phyloP scores from a whole-genome alignment of 2,329 filamentous ascomycete species.

The Alternaria triticina region DNA sequence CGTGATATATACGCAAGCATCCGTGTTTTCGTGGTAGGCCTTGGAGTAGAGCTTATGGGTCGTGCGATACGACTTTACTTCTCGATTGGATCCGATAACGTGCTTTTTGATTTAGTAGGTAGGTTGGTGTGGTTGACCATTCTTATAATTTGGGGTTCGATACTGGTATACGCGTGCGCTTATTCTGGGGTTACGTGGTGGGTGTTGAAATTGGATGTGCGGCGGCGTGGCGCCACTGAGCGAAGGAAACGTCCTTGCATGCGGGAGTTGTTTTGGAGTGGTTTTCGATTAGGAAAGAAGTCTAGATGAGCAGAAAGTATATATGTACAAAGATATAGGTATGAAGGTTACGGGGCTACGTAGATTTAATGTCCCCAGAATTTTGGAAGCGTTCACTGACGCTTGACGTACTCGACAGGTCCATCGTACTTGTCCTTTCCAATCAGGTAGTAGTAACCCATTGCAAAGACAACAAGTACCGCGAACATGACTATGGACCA shows the following conservation, averaged over 20 bases:
- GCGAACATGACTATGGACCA: conserved; percentile 53
- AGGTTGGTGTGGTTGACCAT: too few relatives aligned
- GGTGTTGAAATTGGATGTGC: background rate
- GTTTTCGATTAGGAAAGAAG: background rate
- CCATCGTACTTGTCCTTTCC: conserved; percentile 48
- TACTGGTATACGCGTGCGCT: background rate
- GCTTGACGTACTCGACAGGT: conserved; percentile 6
- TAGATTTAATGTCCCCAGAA: background rate
- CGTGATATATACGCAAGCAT: background rate
- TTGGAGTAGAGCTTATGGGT: too few relatives aligned
- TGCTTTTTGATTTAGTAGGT: too few relatives aligned
- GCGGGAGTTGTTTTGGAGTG: background rate
- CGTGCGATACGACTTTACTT: too few relatives aligned
- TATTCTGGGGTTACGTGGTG: background rate
- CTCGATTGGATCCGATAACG: too few relatives aligned
- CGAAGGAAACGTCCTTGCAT: background rate
- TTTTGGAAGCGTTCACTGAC: background rate
- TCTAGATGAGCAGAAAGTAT: background rate
- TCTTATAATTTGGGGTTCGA: too few relatives aligned
- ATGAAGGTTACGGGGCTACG: background rate
- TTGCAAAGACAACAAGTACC: conserved; percentile 49
- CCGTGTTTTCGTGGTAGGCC: background rate
- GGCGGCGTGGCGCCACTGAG: background rate
- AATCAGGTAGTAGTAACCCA: conserved; percentile 49
- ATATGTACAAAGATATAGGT: background rate